phyloP scores from a whole-genome alignment of 768 basidiomycete species.

The Suillus luteus region DNA sequence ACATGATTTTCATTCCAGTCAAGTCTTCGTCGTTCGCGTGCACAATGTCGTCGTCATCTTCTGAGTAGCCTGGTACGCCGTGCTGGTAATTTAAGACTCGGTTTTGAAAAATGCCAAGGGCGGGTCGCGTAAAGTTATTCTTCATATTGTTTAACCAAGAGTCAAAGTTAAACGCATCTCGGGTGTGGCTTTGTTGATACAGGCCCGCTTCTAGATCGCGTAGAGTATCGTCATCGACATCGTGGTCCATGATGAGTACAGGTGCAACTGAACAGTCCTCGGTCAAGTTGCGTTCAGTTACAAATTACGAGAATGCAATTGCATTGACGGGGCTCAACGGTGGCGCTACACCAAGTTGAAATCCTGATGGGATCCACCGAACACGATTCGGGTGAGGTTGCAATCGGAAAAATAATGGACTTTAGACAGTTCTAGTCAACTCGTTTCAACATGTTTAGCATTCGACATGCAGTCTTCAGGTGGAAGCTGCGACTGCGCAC shows the following conservation, averaged over 20 bases:
- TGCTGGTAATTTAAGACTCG: not conserved
- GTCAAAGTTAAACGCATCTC: not conserved
- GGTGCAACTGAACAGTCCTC: not conserved
- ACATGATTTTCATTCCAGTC: slow-evolving; percentile 2
- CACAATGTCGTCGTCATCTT: not conserved
- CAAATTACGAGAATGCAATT: not conserved
- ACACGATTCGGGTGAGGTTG: not conserved
- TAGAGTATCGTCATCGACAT: not conserved
- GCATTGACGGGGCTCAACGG: not conserved
- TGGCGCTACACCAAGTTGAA: not conserved
- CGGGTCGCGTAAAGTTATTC: slow-evolving; percentile 2
- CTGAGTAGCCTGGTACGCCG: not conserved
- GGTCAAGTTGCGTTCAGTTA: not conserved
- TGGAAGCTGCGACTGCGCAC: not conserved
- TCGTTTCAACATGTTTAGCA: slow-evolving; percentile 1
- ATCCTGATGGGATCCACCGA: not conserved
- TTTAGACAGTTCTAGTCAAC: not conserved
- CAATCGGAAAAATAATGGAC: not conserved
- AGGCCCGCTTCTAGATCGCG: slow-evolving; percentile 9
- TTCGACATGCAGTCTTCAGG: not conserved
- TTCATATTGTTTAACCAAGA: not conserved
- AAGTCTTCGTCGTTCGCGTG: not conserved
- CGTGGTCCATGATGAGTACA: not conserved
- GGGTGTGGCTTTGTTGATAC: not conserved
- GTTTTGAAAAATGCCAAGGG: not conserved